phyloP scores from a whole-genome alignment of 805 yeast species.

The Candida silvicultrix region DNA sequence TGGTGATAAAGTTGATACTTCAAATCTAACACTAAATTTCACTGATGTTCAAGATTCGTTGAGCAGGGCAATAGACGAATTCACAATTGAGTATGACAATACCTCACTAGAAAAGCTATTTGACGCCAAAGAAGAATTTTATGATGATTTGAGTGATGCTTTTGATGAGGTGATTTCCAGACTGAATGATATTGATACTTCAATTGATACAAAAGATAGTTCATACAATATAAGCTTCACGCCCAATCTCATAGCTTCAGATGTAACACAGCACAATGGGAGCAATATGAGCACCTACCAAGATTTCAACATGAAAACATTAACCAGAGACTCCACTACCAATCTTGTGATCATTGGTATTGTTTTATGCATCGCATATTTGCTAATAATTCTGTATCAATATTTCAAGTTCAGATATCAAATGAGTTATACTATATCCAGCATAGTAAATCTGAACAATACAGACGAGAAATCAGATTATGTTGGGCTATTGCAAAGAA shows the following conservation, averaged over 20 bases:
- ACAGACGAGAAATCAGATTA: not conserved
- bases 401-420: conserved; percentile 7
- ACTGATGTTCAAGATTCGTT: not conserved
- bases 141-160: not conserved
- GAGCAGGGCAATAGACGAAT: not conserved
- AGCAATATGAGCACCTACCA: not conserved
- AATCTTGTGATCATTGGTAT: conserved; percentile 1
- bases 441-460: conserved; percentile 3
- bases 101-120: not conserved
- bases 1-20: not conserved
- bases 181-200: not conserved
- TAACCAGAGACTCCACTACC: not conserved
- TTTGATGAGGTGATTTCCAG: not conserved
- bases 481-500: conserved; percentile 1
- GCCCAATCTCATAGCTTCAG: not conserved
- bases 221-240: not conserved
- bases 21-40: not conserved
- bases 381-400: conserved; percentile 1
- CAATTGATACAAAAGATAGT: not conserved
- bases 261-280: not conserved
- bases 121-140: not conserved
- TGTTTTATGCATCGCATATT: not conserved
- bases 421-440: not conserved
- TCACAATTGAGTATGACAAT: not conserved
- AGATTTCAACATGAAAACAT: not conserved